Percentiles rank a stretch among this genome's conserved stretches.
These are phyloP conservation scores for Bruguiera hainesii DNA, from an alignment of 441 rosid genomes.

Conservation along the genomic window DNA sequence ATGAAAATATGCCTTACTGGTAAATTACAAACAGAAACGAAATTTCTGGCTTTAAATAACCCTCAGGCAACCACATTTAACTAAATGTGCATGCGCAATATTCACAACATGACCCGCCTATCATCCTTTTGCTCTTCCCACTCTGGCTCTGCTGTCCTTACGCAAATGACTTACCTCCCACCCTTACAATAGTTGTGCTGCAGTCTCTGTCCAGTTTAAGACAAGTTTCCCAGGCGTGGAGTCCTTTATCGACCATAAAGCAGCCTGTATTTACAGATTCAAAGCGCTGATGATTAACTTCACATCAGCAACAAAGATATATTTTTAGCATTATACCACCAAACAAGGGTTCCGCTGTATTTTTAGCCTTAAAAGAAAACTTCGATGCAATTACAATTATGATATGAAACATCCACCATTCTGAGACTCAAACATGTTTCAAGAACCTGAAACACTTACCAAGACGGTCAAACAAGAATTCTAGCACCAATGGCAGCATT, in stretches of 20 bases:
- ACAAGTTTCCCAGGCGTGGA: conserved; percentile 67
- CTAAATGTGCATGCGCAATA: too few species aligned
- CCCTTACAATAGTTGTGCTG: conserved; percentile 63
- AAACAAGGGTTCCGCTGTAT: not conserved
- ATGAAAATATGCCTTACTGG: too few species aligned
- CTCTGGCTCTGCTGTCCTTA: too few species aligned
- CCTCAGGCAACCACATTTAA: too few species aligned
- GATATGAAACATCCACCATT: not conserved
- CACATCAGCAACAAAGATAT: not conserved
- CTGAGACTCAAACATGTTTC: not conserved
- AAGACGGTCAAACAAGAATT: conserved; percentile 83
- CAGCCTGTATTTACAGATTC: conserved; percentile 44
- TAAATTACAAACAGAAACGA: too few species aligned
- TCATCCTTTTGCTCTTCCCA: too few species aligned
- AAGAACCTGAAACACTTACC: conserved; percentile 38
- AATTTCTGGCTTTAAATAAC: too few species aligned
- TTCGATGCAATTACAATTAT: too few species aligned
- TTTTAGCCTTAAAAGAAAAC: too few species aligned
- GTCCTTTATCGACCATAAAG: conserved; percentile 67
- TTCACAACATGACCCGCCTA: too few species aligned
- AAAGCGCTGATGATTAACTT: not conserved
- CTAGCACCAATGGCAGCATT: conserved; percentile 59
- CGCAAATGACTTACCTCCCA: conserved; percentile 34
- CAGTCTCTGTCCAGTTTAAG: conserved; percentile 77
- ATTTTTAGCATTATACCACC: too few species aligned